These are phyloP conservation scores for Rhodosporidiobolus odoratus DNA, from an alignment of 768 basidiomycete species.

Conservation along the genomic window DNA sequence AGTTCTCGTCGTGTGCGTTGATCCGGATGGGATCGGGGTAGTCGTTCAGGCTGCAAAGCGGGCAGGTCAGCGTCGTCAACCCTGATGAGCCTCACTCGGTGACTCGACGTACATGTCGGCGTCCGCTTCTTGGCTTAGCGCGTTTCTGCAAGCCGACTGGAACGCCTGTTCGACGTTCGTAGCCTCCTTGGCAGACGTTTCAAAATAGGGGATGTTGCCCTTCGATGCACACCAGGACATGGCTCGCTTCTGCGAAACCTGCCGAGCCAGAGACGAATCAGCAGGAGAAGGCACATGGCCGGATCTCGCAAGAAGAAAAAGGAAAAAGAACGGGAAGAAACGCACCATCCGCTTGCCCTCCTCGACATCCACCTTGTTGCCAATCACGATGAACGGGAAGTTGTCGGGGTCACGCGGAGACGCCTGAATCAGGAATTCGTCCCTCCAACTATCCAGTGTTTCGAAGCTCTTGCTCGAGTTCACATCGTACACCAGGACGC, in stretches of 20 bases:
- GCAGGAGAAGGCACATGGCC: background rate
- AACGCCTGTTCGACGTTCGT: slow-evolving; percentile 99
- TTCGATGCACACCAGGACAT: slow-evolving; percentile 99
- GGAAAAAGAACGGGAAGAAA: slow-evolving; percentile 5
- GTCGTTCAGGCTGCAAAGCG: slow-evolving; percentile 84
- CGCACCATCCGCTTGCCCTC: slow-evolving; percentile 93
- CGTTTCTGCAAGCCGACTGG: slow-evolving; percentile 99
- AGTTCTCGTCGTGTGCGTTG: slow-evolving; percentile 85
- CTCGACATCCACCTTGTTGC: slow-evolving; percentile 99
- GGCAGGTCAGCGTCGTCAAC: no score
- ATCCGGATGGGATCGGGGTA: slow-evolving; percentile 98
- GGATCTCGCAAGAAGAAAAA: background rate
- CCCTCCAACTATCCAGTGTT: slow-evolving; percentile 97
- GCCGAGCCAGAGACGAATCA: background rate
- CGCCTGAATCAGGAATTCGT: slow-evolving; percentile 94
- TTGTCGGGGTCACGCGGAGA: slow-evolving; percentile 99
- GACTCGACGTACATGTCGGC: slow-evolving; percentile 69
- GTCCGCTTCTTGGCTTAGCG: slow-evolving; percentile 92
- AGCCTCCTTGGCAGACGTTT: slow-evolving; percentile 98
- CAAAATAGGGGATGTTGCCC: slow-evolving; percentile 99
- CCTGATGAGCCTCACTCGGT: background rate
- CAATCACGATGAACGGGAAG: slow-evolving; percentile 97
- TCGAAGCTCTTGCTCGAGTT: slow-evolving; percentile 98
- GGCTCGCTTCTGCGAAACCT: slow-evolving; percentile 98
- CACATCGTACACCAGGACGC: slow-evolving; percentile 97